Evolutionary conservation across 2,329 filamentous ascomycete genomes (phyloP), one percentile per base, ranked within the genome.

Genomic region (Drechslerella stenobrocha): DNA sequence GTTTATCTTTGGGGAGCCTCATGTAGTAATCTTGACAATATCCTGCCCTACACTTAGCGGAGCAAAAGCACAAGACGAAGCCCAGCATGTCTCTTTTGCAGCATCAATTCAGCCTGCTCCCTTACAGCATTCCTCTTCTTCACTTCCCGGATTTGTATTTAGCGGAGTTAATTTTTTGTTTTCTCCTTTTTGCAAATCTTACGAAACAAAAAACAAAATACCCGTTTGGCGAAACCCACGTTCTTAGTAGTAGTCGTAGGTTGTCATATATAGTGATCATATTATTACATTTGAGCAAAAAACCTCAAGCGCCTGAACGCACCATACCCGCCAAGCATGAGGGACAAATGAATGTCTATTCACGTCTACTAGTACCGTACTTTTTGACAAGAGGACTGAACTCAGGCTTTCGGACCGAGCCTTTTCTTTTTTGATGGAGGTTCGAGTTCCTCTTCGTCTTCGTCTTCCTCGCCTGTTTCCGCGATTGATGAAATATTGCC

Each of bases 371-470:
- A 30, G 11, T 30, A 30, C 11, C 5, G 11, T 30, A 11, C 11
- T 20, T 18, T 3, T 3, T n/a, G 9, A 8, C 15, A n/a, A 4
- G n/a, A n/a, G 7, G 23, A 44, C 34, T 18, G 13, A 40, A 13
- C 30, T 24, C n/a, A 51, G 11, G 8, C 24, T 28, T 50, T 18
- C 34, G 45, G 52, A 20, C 35, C 52, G 22, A 34, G 23, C 15
- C 34, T 59, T n/a, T 26, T 18, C 37, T 52, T 67, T 55, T 67
- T 67, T 7, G 51, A 50, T 18, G 51, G 55, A 22, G 63, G 55
- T 34, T 45, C 40, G 15, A 67, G 55, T 18, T 67, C 63, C 18
- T 59, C 61, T 15, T 65, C 63, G n/a, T 67, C 59, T n/a, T 64
- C 59, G 6, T 34, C 51, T 7, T 45, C 55, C 22, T 48, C 55